These are phyloP conservation scores for Spiromastix sp. DNA, from an alignment of 2,329 filamentous ascomycete species.

Conservation along the genomic window DNA sequence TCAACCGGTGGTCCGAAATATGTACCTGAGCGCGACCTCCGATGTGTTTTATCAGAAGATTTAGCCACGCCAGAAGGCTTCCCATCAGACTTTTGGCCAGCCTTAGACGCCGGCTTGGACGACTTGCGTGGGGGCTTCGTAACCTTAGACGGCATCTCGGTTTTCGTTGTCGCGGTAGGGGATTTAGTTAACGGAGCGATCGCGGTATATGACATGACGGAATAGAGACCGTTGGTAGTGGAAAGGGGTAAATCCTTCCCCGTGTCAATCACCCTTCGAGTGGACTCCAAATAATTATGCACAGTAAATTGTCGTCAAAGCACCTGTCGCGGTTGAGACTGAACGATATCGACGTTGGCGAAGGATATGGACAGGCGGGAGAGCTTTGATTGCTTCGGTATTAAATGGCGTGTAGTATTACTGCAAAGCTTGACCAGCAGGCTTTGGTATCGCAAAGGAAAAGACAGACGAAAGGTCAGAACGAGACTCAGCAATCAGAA, in stretches of 20 bases:
- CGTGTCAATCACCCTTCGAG: background rate
- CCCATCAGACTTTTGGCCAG: conserved; percentile 2
- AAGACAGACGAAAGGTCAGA: conserved; percentile 15
- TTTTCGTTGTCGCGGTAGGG: conserved; percentile 7
- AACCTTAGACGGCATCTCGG: conserved; percentile 5
- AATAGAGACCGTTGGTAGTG: no score
- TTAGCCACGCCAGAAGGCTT: conserved; percentile 4
- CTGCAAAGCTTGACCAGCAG: conserved; percentile 34
- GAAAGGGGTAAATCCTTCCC: background rate
- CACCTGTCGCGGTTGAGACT: background rate
- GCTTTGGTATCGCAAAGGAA: conserved; percentile 17
- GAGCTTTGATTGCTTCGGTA: conserved; percentile 6
- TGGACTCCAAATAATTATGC: background rate
- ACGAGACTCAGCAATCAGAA: conserved; percentile 5
- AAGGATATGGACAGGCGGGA: no score
- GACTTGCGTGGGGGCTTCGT: conserved; percentile 8
- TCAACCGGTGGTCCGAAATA: background rate
- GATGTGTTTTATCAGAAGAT: conserved; percentile 10
- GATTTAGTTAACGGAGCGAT: conserved; percentile 13
- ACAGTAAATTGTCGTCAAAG: background rate
- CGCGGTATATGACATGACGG: conserved; percentile 12
- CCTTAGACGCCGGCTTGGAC: conserved; percentile 1
- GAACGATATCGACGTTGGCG: no score
- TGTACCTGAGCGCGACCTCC: conserved; percentile 12
- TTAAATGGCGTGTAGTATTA: conserved; percentile 13